Conservation (phyloP, 2,329 filamentous ascomycete species). For the Xylaria sp. region DNA sequence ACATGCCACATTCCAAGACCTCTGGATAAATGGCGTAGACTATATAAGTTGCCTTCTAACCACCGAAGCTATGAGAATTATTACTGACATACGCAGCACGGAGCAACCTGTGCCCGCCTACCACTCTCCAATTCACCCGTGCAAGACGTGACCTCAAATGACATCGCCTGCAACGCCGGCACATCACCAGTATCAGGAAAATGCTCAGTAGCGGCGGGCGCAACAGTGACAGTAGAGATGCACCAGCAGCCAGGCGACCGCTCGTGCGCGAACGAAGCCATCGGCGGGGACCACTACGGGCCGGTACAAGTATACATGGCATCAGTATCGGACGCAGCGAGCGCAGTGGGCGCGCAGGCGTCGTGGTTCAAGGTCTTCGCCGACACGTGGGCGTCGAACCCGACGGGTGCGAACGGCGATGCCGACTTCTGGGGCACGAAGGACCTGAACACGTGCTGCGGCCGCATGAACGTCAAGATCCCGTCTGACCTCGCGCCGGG, state of each 20-base stretch:
- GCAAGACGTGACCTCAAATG: slow-evolving; percentile 54
- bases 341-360: slow-evolving; percentile 48
- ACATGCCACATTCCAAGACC: slow-evolving; percentile 64
- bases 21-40: slow-evolving; percentile 61
- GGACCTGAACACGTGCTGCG: slow-evolving; percentile 56
- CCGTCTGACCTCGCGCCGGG: slow-evolving; percentile 56
- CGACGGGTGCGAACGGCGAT: slow-evolving; percentile 52
- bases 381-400: slow-evolving; percentile 55
- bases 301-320: slow-evolving; percentile 57
- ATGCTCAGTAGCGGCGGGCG: slow-evolving; percentile 60
- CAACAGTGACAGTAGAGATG: slow-evolving; percentile 67
- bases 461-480: slow-evolving; percentile 53
- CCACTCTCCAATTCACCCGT: slow-evolving; percentile 64
- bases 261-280: slow-evolving; percentile 55
- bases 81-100: slow-evolving; percentile 48
- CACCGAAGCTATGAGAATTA: not conserved
- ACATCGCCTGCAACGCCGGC: slow-evolving; percentile 57
- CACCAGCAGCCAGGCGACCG: slow-evolving; percentile 56
- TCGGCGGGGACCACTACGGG: slow-evolving; percentile 58
- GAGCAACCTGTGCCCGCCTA: slow-evolving; percentile 59
- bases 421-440: slow-evolving; percentile 60
- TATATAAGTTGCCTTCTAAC: slow-evolving; percentile 41
- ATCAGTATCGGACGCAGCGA: slow-evolving; percentile 53
- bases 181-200: slow-evolving; percentile 53
- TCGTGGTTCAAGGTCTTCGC: slow-evolving; percentile 60